Evolutionary conservation across 768 basidiomycete genomes (phyloP).

Genomic region (Leucocoprinus leucothites): DNA sequence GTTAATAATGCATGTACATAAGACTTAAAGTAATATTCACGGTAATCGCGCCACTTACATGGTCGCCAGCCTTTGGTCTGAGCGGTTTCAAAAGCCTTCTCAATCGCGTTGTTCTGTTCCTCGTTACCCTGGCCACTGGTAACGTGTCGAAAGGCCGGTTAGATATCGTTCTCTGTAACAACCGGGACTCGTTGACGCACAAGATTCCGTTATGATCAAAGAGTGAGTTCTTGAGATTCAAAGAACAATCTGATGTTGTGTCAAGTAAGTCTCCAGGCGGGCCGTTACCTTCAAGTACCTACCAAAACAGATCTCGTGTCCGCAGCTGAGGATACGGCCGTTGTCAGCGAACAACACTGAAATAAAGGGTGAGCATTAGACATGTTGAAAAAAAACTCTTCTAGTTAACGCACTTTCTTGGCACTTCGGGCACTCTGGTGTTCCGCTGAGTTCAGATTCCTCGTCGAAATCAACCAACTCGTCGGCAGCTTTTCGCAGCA

Average conservation of each 20-base stretch:
- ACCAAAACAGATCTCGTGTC: constrained; percentile 67
- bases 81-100: constrained; percentile 56
- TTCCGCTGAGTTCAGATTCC: constrained; percentile 39
- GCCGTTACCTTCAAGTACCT: constrained; percentile 12
- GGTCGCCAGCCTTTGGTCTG: constrained; percentile 56
- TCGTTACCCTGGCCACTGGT: constrained; percentile 55
- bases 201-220: constrained; percentile 59
- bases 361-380: neutral
- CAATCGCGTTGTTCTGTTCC: constrained; percentile 48
- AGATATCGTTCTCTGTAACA: neutral
- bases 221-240: constrained; percentile 47
- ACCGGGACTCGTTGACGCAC: constrained; percentile 29
- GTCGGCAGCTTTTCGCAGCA: constrained; percentile 43
- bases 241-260: constrained; percentile 45
- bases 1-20: neutral
- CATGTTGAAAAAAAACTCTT: neutral
- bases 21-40: neutral
- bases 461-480: constrained; percentile 45
- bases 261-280: neutral
- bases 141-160: neutral
- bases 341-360: constrained; percentile 25
- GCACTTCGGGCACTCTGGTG: constrained; percentile 59
- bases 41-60: constrained; percentile 33
- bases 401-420: constrained; percentile 45
- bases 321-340: constrained; percentile 61